Percentiles rank a stretch among this genome's conserved stretches.
phyloP scores from a whole-genome alignment of 106 monocot genomes.

The Iris macrosiphon region DNA sequence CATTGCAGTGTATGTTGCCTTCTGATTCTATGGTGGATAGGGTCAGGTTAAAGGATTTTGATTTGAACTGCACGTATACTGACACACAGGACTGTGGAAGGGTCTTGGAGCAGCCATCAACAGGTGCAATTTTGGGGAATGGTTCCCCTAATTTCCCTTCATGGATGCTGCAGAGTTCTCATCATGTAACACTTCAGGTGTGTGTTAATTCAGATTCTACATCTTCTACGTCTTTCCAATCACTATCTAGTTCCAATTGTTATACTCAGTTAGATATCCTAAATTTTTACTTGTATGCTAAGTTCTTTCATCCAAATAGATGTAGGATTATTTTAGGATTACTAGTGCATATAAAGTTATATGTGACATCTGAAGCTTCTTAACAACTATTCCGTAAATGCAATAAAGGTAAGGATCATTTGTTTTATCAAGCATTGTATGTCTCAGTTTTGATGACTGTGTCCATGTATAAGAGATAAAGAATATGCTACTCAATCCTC shows the following conservation, averaged over 20 bases:
- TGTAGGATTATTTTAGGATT: no score
- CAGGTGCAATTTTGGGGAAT: conserved; percentile 1
- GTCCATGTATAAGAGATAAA: no score
- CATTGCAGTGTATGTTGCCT: conserved; percentile 12
- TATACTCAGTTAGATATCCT: conserved; percentile 52
- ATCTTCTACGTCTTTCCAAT: conserved; percentile 56
- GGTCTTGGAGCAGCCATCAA: conserved; percentile 15
- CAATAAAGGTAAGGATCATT: no score
- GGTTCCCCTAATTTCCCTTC: conserved; percentile 20
- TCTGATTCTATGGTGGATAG: conserved; percentile 10
- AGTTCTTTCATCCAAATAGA: no score
- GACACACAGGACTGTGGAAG: conserved; percentile 23
- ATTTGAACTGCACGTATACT: conserved; percentile 54
- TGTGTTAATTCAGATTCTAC: conserved; percentile 67
- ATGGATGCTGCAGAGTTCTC: conserved; percentile 39
- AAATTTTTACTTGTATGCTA: no score
- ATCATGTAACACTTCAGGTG: conserved; percentile 50
- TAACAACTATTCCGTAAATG: no score
- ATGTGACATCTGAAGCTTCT: no score
- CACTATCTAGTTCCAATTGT: conserved; percentile 57
- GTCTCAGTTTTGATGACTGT: no score
- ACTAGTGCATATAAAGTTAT: no score
- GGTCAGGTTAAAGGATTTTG: conserved; percentile 44
- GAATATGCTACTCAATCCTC: no score
- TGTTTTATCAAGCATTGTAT: no score